A percentile compares a stretch with the other conserved stretches of the same genome.
Conservation (phyloP, 306 rosid species). For the Inga leiocalycina region DNA sequence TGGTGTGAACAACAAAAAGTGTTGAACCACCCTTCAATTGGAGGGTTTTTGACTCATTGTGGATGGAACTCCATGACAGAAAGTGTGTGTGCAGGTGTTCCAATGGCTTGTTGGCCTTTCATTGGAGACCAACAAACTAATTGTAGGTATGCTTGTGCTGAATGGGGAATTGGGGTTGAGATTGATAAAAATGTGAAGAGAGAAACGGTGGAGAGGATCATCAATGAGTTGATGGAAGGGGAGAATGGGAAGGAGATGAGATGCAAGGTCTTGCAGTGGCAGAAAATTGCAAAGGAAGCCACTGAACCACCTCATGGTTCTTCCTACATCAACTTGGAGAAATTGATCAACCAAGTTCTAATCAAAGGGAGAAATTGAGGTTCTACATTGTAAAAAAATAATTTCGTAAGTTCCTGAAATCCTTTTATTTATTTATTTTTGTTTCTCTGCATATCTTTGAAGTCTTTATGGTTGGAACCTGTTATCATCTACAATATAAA, state of each 20-base stretch:
- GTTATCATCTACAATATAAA: not conserved
- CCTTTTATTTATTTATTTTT: not conserved
- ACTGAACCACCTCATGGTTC: not conserved
- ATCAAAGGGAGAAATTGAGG: not conserved
- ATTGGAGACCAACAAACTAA: not conserved
- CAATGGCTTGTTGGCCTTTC: not conserved
- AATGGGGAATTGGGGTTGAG: not conserved
- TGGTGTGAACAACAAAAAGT: not conserved
- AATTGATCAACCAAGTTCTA: not conserved
- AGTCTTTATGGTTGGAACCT: not conserved
- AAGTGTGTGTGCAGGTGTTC: not conserved
- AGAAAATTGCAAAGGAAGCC: not conserved
- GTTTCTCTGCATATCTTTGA: not conserved
- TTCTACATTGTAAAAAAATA: not conserved
- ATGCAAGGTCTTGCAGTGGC: not conserved
- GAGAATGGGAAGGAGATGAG: not conserved
- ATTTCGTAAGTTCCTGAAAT: not conserved
- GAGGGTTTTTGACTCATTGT: not conserved
- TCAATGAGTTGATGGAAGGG: not conserved
- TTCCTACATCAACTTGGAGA: not conserved
- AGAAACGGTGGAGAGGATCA: not conserved
- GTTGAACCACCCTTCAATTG: not conserved
- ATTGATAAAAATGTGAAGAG: not conserved
- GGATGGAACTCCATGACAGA: not conserved
- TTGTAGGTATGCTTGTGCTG: not conserved